Base-by-base conservation (phyloP, 2,329 filamentous ascomycete genomes). In the Coniochaeta prunicola region DNA sequence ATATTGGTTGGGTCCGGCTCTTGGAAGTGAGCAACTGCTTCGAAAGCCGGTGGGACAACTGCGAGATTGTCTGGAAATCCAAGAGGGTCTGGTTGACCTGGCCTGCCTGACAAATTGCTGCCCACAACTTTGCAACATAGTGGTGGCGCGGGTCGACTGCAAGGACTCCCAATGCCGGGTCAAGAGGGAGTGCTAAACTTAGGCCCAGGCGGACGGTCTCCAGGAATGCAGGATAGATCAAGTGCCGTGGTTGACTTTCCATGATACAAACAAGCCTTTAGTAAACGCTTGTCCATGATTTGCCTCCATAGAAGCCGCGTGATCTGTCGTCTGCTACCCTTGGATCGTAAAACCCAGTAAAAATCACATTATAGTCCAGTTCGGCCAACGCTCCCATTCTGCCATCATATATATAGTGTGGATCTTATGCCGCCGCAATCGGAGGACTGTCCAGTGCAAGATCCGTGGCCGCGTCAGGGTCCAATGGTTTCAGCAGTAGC, bases 401-500 rank as follows among this genome's bases (percentile, higher is more conserved):
- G 36, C 19, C 15, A 38, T n/a, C 17, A 17, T 45, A 9, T 9
- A 19, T 10, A 19, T 9, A 19, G 19, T 54, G 19, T 45, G 54
- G 4, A 45, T 61, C 40, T 26, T 69, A 69, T 2, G 62, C 60
- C 1, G 69, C 71, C 45, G 26, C 45, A 50, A 30, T 30, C 13
- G 45, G 45, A 50, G 45, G 45, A 15, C 9, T 50, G 26, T 73
- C 71, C 24, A 73, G 68, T 3, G 70, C 72, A 33, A 69, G 61
- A 50, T 74, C 72, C 8, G 70, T 64, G 3, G 68, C 68, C 7
- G 69, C 68, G 56, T 80, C 76, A 2, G 72, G 67, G 54, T 80
- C 76, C 38, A 76, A 63, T 3, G 75, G 67, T 69, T 89, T 92
- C 57, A 97, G 76, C 63, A 92, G 88, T 38, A 99, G 74, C 7